Percentiles rank a stretch among this genome's conserved stretches.
These are phyloP conservation scores for Pachysandra terminalis DNA, from an alignment of 164 flowering plant species.

Conservation along the genomic window DNA sequence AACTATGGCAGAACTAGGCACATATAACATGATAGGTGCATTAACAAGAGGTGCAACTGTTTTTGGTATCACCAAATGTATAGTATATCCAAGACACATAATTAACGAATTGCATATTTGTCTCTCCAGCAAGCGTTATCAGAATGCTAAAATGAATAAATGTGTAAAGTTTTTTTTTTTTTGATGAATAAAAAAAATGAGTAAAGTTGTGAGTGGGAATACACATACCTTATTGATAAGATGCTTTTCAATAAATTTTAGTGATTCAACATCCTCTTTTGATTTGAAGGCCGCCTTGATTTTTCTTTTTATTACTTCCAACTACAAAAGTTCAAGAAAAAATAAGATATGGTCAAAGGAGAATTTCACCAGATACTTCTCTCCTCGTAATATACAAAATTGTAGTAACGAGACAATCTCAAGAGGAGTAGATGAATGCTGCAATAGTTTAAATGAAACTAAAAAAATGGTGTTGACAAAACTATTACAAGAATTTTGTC, in stretches of 20 bases:
- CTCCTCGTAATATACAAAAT: background rate
- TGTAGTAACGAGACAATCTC: background rate
- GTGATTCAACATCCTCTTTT: slow-evolving; percentile 65
- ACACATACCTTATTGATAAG: slow-evolving; percentile 78
- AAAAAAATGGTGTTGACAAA: background rate
- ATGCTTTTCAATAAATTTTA: slow-evolving; percentile 68
- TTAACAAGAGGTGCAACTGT: too few relatives aligned
- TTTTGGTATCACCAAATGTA: too few relatives aligned
- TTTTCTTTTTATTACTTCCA: slow-evolving; percentile 57
- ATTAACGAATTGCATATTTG: too few relatives aligned
- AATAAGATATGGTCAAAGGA: slow-evolving; percentile 1
- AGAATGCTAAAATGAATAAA: too few relatives aligned
- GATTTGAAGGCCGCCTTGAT: slow-evolving; percentile 54
- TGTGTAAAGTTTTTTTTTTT: too few relatives aligned
- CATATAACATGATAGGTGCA: too few relatives aligned
- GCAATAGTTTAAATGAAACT: background rate
- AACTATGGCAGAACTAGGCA: too few relatives aligned
- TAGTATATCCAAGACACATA: too few relatives aligned
- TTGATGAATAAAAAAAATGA: too few relatives aligned
- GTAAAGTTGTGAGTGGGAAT: background rate
- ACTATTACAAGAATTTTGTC: background rate
- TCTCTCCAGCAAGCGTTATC: too few relatives aligned
- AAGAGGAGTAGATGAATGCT: background rate
- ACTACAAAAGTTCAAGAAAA: slow-evolving; percentile 31
- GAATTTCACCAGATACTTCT: background rate